Base-by-base conservation (phyloP, 2,329 filamentous ascomycete genomes). In the Curvularia spicifera region DNA sequence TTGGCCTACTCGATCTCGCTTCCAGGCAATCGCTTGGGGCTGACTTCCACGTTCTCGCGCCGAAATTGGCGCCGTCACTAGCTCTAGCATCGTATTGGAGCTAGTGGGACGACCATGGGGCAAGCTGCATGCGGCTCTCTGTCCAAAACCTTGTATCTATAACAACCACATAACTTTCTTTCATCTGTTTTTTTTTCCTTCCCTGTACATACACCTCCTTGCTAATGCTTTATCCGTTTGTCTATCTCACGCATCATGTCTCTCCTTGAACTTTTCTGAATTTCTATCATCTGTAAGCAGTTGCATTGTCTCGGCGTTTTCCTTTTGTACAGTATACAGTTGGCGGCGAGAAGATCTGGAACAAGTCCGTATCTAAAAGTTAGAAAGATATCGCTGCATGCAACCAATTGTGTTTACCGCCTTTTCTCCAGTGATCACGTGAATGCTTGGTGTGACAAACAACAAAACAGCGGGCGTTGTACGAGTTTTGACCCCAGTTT, bases 151-250 rank as follows among this genome's bases (percentile, higher is more conserved):
- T 35, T 35, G 48, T 57, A 57, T 50, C 51, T 58, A 58, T 51
- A 54, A 29, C 50, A 45, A 57, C 40, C 28, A 31, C 48, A 53
- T 51, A 51, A 37, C 35, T 47, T 56, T 42, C 24, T 22, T 37
- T 24, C 20, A 18, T 26, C 24, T 44, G 20, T 28, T 28, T 46
- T 57, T 57, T 43, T 39, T 67, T 66, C 56, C 52, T 57, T 70
- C 64, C 61, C 63, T 70, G 67, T 70, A 70, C 53, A 63, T 70
- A 68, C 20, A 43, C 53, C 50, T 56, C 37, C n/a, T 69, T 67
- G 40, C 28, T 70, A 68, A 69, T 70, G 44, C 59, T 59, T 67
- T 53, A 35, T 45, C 59, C 29, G 29, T 50, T 53, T 42, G 48
- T 58, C 33, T 40, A 29, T 39, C 20, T 44, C 42, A 44, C 42